Conservation (phyloP, 2,329 filamentous ascomycete species). For the Epicoccum nigrum region DNA sequence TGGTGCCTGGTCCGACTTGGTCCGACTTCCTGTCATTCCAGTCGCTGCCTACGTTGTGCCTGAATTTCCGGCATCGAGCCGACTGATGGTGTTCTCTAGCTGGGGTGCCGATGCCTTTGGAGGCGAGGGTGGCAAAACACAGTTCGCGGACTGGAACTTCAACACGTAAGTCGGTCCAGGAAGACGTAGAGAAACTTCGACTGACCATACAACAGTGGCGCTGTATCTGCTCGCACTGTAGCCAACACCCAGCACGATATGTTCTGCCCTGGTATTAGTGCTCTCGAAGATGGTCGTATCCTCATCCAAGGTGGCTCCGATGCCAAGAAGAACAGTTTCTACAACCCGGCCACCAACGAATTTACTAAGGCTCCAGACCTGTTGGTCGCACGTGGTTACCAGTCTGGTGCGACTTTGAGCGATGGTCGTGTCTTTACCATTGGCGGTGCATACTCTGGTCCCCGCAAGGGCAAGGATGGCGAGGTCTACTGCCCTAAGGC, state of each 20-base stretch:
- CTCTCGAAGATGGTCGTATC: conserved; percentile 30
- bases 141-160: conserved; percentile 37
- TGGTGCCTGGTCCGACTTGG: conserved; percentile 35
- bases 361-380: conserved; percentile 29
- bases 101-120: conserved; percentile 37
- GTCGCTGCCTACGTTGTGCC: conserved; percentile 39
- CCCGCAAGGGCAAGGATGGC: conserved; percentile 30
- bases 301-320: conserved; percentile 34
- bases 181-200: too few relatives aligned
- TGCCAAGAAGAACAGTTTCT: conserved; percentile 30
- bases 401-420: conserved; percentile 26
- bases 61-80: conserved; percentile 27
- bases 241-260: conserved; percentile 36
- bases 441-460: conserved; percentile 34
- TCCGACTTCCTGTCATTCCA: conserved; percentile 36
- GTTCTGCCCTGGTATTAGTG: conserved; percentile 37
- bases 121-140: conserved; percentile 29
- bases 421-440: conserved; percentile 34
- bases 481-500: conserved; percentile 30
- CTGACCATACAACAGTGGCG: conserved; percentile 24
- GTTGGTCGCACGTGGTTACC: conserved; percentile 34
- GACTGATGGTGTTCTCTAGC: conserved; percentile 36
- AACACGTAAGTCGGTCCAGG: conserved; percentile 23
- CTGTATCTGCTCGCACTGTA: conserved; percentile 30
- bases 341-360: conserved; percentile 27